phyloP scores from a whole-genome alignment of 2,329 filamentous ascomycete species.

The Penicillium crustosum region DNA sequence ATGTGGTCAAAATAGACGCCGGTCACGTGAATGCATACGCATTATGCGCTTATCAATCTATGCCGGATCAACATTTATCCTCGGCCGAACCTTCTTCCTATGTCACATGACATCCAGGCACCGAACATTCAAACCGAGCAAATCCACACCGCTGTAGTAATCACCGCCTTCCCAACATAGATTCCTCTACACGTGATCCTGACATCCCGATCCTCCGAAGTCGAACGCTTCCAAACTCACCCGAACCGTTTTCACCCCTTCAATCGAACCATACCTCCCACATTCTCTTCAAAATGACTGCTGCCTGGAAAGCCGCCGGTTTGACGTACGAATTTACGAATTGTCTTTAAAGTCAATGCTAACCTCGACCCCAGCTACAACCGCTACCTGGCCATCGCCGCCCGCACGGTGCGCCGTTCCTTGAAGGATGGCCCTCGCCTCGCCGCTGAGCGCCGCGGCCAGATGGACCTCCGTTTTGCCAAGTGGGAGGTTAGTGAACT shows the following conservation, averaged over 20 bases:
- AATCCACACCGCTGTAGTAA: neutral
- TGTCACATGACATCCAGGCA: neutral
- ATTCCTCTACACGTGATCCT: neutral
- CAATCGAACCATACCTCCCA: slow-evolving; percentile 30
- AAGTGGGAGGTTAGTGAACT: slow-evolving; percentile 79
- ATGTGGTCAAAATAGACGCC: neutral
- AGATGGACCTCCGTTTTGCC: slow-evolving; percentile 83
- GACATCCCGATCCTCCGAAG: slow-evolving; percentile 36
- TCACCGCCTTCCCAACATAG: neutral
- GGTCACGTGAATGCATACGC: neutral
- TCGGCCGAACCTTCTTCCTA: accelerated
- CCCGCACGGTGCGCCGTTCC: slow-evolving; percentile 91
- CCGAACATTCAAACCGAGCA: neutral
- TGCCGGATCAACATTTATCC: neutral
- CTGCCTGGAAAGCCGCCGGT: slow-evolving; percentile 97
- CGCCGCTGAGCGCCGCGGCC: slow-evolving; percentile 81
- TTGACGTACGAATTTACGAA: slow-evolving; percentile 70
- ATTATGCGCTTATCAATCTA: neutral
- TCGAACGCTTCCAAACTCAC: slow-evolving; percentile 35
- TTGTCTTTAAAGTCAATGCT: slow-evolving; percentile 21
- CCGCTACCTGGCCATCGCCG: slow-evolving; percentile 95
- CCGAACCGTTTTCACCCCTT: slow-evolving; percentile 32
- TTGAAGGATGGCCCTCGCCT: slow-evolving; percentile 94
- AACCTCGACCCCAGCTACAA: slow-evolving; percentile 75
- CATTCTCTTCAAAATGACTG: slow-evolving; percentile 72